phyloP scores from a whole-genome alignment of 306 rosid species.

The Arachis hypogaea region DNA sequence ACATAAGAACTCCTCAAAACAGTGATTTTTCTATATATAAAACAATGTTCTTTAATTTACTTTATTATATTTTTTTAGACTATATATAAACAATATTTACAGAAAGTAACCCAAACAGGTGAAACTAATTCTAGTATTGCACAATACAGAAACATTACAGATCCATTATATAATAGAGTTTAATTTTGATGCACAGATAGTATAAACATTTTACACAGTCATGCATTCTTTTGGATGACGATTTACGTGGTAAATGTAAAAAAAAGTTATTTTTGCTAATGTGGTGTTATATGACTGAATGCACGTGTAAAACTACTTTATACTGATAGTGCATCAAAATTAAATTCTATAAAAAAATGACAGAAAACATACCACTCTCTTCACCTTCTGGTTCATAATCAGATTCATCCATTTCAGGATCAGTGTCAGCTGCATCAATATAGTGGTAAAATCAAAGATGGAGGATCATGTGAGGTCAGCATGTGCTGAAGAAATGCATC shows the following conservation, averaged over 20 bases:
- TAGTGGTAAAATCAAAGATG: slow-evolving; percentile 13
- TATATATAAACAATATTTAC: not conserved
- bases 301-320: no score
- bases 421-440: slow-evolving; percentile 41
- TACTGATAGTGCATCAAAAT: no score
- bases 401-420: slow-evolving; percentile 34
- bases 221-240: no score
- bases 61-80: no score
- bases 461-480: not conserved
- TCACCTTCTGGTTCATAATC: slow-evolving; percentile 41
- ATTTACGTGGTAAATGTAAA: no score
- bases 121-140: not conserved
- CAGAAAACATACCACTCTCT: slow-evolving; percentile 37
- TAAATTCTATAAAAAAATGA: no score
- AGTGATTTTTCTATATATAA: not conserved
- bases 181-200: no score
- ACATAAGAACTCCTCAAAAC: slow-evolving; percentile 7
- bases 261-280: no score
- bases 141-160: slow-evolving; percentile 4
- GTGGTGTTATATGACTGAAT: no score
- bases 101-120: slow-evolving; percentile 11
- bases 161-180: not conserved
- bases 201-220: no score
- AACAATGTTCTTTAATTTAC: no score
- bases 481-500: slow-evolving; percentile 23